Base-by-base conservation (phyloP, 2,329 filamentous ascomycete species). In the Colletotrichum lupini region DNA sequence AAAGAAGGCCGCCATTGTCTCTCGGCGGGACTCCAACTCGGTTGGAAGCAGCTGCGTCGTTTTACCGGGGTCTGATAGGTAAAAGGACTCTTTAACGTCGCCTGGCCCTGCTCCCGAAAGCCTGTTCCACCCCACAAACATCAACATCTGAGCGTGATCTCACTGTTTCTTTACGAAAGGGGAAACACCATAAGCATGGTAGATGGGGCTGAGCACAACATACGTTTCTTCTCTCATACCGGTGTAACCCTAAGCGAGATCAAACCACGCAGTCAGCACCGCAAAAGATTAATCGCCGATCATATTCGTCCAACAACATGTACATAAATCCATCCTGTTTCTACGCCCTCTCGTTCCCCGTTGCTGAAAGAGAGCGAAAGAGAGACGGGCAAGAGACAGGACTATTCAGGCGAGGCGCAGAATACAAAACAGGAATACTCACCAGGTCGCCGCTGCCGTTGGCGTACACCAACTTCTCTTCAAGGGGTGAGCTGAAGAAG, bases 221-320 rank as follows among this genome's bases (percentile, higher is more conserved):
- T 64, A 75, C 74, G 61, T 73, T 53, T 75, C 74, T 63, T 75
- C 74, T 42, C 74, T 74, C 65, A 75, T 60, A 19, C 74, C 74
- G 3, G 74, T 75, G 57, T 75, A 75, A 37, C 74, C 74, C 74
- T 75, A 32, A 49, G 19, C 42, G 32, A n/a, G 37, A 61, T 68
- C 49, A 26, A 58, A 46, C 37, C 5, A n/a, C 14, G n/a, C 22
- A 24, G 61, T 62, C 53, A 72, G 68, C 65, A 49, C 19, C 42
- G 42, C 42, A 49, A 49, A n/a, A 49, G 16, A 19, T 19, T 19
- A 12, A 42, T 49, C 42, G 26, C 28, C 16, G 16, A 28, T 7
- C 4, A 22, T 28, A 19, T 53, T 24, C 46, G 12, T 26, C 19
- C 26, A 22, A 11, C 57, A 49, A 22, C 26, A 42, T 55, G 3